phyloP scores from a whole-genome alignment of 495 filamentous ascomycete species.

The Platismatia glauca region DNA sequence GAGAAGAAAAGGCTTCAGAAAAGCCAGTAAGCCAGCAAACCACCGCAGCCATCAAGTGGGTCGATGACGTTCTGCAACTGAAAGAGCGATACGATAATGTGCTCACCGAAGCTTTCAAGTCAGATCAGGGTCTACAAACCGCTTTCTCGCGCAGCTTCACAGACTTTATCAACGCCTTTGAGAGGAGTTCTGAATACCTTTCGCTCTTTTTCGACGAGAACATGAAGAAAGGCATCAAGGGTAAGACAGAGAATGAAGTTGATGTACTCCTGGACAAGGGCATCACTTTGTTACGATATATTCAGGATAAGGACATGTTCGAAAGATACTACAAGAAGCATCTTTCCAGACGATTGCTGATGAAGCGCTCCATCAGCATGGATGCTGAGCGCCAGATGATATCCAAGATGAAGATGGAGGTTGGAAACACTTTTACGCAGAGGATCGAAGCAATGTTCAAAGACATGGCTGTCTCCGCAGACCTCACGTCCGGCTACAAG shows the following conservation, averaged over 20 bases:
- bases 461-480: slow-evolving; percentile 86
- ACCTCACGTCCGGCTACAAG: slow-evolving; percentile 69
- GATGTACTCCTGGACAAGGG: slow-evolving; percentile 83
- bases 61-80: slow-evolving; percentile 75
- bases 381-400: slow-evolving; percentile 95
- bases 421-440: slow-evolving; percentile 86
- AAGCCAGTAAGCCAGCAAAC: slow-evolving; percentile 56
- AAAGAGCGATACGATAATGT: slow-evolving; percentile 86
- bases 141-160: slow-evolving; percentile 75
- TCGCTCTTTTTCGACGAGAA: slow-evolving; percentile 98
- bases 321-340: slow-evolving; percentile 99
- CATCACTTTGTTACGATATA: slow-evolving; percentile 73
- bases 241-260: slow-evolving; percentile 85
- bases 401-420: slow-evolving; percentile 86
- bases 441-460: slow-evolving; percentile 98
- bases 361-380: slow-evolving; percentile 76
- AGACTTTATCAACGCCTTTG: slow-evolving; percentile 83
- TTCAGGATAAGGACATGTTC: slow-evolving; percentile 90
- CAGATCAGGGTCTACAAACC: slow-evolving; percentile 70
- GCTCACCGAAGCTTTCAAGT: slow-evolving; percentile 56
- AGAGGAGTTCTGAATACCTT: slow-evolving; percentile 77
- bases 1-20: slow-evolving; percentile 33
- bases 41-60: slow-evolving; percentile 83
- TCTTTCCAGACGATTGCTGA: slow-evolving; percentile 73
- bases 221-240: slow-evolving; percentile 85